Evolutionary conservation across 768 basidiomycete genomes (phyloP).

Genomic region (Boletus rubroflammeus): DNA sequence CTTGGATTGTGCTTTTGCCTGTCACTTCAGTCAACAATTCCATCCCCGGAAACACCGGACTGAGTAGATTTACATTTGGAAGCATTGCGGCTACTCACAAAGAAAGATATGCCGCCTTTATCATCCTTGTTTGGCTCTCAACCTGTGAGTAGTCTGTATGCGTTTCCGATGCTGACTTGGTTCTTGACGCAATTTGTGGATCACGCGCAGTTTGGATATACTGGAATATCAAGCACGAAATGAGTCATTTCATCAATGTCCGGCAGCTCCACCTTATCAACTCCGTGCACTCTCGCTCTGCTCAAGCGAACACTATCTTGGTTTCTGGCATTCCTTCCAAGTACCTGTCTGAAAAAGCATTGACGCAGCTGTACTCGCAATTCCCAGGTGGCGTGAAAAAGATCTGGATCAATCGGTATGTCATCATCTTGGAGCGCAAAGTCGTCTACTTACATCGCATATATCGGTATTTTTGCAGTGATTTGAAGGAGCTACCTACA

Average conservation of each 20-base stretch:
- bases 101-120: slow-evolving; percentile 69
- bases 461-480: slow-evolving; percentile 35
- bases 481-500: slow-evolving; percentile 84
- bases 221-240: slow-evolving; percentile 76
- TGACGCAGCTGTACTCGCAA: slow-evolving; percentile 67
- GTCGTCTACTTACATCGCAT: background rate
- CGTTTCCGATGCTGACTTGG: background rate
- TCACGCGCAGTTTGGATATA: slow-evolving; percentile 69
- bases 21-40: slow-evolving; percentile 55
- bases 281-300: slow-evolving; percentile 64
- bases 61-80: slow-evolving; percentile 78
- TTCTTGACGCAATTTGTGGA: background rate
- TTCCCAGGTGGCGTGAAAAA: slow-evolving; percentile 88
- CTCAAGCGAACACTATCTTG: slow-evolving; percentile 88
- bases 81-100: slow-evolving; percentile 56
- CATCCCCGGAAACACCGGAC: slow-evolving; percentile 44
- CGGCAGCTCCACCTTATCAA: slow-evolving; percentile 83
- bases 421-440: background rate
- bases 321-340: slow-evolving; percentile 83
- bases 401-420: slow-evolving; percentile 88
- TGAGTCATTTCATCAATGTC: slow-evolving; percentile 71
- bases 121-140: slow-evolving; percentile 72
- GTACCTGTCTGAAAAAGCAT: slow-evolving; percentile 67
- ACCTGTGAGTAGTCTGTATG: slow-evolving; percentile 53
- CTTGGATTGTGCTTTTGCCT: slow-evolving; percentile 85